These are phyloP conservation scores for Chaetomium fimeti DNA, from an alignment of 495 filamentous ascomycete species.

Conservation along the genomic window DNA sequence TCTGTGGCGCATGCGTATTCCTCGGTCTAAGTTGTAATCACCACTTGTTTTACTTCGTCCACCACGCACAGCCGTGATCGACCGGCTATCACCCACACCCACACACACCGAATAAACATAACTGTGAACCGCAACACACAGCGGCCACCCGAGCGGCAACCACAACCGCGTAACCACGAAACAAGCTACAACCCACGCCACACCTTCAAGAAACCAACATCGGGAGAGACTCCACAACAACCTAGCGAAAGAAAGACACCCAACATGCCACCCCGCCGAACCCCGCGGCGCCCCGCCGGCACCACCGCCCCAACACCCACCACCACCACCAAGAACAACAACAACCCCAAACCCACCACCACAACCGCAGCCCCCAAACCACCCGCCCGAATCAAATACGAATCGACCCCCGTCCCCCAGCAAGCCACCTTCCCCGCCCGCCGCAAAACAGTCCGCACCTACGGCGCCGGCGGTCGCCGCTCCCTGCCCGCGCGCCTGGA, in stretches of 20 bases:
- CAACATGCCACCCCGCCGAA: neutral
- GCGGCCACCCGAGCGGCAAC: too few relatives aligned
- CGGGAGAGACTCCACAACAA: too few relatives aligned
- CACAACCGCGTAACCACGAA: neutral
- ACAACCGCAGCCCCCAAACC: neutral
- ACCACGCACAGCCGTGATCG: too few relatives aligned
- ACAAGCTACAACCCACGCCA: neutral
- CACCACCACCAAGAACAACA: neutral
- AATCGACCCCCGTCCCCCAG: slow-evolving; percentile 37
- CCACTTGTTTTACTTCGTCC: too few relatives aligned
- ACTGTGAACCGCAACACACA: too few relatives aligned
- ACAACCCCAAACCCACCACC: neutral
- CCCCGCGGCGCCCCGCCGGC: too few relatives aligned
- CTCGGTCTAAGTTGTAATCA: too few relatives aligned
- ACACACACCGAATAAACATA: too few relatives aligned
- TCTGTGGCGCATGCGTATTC: too few relatives aligned
- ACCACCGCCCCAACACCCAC: neutral
- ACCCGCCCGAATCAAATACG: slow-evolving; percentile 33
- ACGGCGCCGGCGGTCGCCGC: slow-evolving; percentile 39
- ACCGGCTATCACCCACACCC: too few relatives aligned
- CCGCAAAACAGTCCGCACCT: slow-evolving; percentile 39
- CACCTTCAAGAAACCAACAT: neutral
- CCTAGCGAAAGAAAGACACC: neutral
- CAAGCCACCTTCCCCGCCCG: slow-evolving; percentile 43
- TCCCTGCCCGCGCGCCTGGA: slow-evolving; percentile 24